Base-by-base conservation (phyloP, 768 basidiomycete species). In the Pholiota conissans region DNA sequence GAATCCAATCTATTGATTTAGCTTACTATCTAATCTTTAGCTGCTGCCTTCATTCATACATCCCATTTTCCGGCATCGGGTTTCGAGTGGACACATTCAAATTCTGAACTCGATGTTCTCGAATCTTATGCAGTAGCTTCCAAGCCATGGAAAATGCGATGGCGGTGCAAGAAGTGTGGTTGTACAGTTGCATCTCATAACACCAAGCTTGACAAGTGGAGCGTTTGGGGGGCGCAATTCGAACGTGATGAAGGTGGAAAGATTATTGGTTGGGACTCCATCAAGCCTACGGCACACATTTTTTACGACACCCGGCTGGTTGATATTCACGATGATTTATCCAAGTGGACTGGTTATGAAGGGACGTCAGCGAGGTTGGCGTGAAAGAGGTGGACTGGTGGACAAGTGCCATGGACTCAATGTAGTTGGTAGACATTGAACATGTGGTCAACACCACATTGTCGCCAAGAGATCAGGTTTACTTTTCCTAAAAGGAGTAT, bases 271-370 rank as follows among this genome's bases (percentile, higher is more conserved):
- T 84, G 83, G 82, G 82, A 84, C 2, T 61, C 67, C 20, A 68
- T 87, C 40, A 82, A 80, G 63, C 89, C 88, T 0, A 87, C 84
- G 0, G 81, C 73, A 0, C 86, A 88, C 65, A 84, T 84, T 5
- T 90, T 87, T 69, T 89, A 89, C 61, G 83, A 72, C 10, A 88
- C 87, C 20, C 75, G 83, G 20, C 68, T 87, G 73, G 57, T 87
- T 61, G 82, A 85, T 54, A 69, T 87, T 14, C 58, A 74, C 5
- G 88, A 89, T 63, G 74, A 65, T 7, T 57, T 90, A 63, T 75
- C 75, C 29, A 90, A 88, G 64, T 89, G 85, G 85, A 75, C 79
- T 22, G 87, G 85, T n/a, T 89, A 89, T 66, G 79, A 82, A 61
- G 72, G 69, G 16, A 64, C 69, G 39, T 87, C 85, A 20, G 61